These are phyloP conservation scores for Boletales sp. DNA, from an alignment of 768 basidiomycete species.

Conservation along the genomic window DNA sequence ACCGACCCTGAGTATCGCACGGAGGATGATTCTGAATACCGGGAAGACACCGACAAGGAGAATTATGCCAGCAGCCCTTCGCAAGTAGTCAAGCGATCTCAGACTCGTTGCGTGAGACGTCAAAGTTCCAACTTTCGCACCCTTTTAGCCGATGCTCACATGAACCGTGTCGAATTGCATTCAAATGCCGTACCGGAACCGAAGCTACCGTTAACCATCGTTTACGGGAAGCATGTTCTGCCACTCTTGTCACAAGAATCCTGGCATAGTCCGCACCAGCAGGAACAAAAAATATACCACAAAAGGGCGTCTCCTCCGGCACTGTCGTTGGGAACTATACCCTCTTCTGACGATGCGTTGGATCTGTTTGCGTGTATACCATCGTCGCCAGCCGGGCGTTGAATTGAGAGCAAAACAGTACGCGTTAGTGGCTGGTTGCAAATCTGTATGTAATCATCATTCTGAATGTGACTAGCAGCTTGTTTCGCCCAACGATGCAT, in stretches of 20 bases:
- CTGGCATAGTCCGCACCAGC: conserved; percentile 2
- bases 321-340: conserved; percentile 6
- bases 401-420: background rate
- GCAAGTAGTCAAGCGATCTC: conserved; percentile 1
- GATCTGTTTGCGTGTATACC: conserved; percentile 43
- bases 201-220: conserved; percentile 2
- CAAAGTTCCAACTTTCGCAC: conserved; percentile 35
- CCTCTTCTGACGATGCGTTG: conserved; percentile 46
- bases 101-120: conserved; percentile 11
- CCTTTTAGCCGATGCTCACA: conserved; percentile 38
- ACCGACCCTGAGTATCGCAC: conserved; percentile 13
- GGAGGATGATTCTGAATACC: conserved; percentile 23
- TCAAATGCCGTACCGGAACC: conserved; percentile 8
- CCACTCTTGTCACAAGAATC: conserved; percentile 8
- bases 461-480: too few relatives aligned
- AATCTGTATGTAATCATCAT: too few relatives aligned
- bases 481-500: too few relatives aligned
- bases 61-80: conserved; percentile 9
- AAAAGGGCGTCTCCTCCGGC: background rate
- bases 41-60: conserved; percentile 21
- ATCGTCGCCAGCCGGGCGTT: conserved; percentile 27
- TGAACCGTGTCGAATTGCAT: conserved; percentile 35
- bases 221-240: conserved; percentile 16
- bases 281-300: conserved; percentile 3
- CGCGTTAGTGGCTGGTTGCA: background rate